phyloP scores from a whole-genome alignment of 805 yeast species.

The Sugiyamaella floridensis region DNA sequence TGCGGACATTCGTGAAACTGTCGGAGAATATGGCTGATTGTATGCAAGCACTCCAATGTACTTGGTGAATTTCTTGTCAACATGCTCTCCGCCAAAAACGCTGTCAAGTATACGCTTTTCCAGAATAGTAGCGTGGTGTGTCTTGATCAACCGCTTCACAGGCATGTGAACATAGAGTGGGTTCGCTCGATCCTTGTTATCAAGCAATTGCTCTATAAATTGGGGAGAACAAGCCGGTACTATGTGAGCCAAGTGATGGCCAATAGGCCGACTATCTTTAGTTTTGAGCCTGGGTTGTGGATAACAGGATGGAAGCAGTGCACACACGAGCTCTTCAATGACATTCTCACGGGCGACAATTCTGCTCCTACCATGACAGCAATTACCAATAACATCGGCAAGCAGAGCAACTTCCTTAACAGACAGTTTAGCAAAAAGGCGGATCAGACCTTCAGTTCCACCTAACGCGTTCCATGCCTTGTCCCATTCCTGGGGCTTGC shows the following conservation, averaged over 20 bases:
- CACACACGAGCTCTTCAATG: not conserved
- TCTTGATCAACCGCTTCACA: not conserved
- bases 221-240: not conserved
- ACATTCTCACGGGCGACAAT: not conserved
- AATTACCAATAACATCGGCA: not conserved
- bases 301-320: not conserved
- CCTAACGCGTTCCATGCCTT: not conserved
- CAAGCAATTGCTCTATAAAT: not conserved
- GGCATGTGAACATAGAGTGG: not conserved
- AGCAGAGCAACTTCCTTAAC: not conserved
- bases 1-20: not conserved
- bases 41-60: not conserved
- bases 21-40: not conserved
- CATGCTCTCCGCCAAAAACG: not conserved
- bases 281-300: not conserved
- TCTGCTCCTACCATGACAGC: not conserved
- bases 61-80: not conserved
- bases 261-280: not conserved
- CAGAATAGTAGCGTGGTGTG: not conserved
- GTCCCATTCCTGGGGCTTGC: not conserved
- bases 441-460: not conserved
- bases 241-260: not conserved
- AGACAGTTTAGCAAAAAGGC: not conserved
- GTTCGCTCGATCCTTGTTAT: not conserved
- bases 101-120: not conserved